Conservation (phyloP, 2,329 filamentous ascomycete species). For the Aspergillus hiratsukae region DNA sequence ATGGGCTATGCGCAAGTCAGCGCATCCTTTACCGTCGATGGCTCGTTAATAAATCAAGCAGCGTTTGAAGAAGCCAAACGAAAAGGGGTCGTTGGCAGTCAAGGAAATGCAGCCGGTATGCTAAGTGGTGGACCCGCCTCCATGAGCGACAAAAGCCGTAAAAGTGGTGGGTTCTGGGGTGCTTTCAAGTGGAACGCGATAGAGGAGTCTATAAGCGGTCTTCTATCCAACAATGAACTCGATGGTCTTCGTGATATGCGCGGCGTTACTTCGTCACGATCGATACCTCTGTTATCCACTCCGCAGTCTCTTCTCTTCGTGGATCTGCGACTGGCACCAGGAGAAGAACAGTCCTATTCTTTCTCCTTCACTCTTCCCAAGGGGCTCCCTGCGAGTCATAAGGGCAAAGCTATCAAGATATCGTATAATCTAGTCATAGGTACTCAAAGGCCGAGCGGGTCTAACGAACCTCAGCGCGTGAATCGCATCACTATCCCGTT, state of each 20-base stretch:
- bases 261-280: slow-evolving; percentile 76
- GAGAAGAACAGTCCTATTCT: slow-evolving; percentile 81
- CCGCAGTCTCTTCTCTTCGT: slow-evolving; percentile 96
- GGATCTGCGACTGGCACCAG: slow-evolving; percentile 78
- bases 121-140: slow-evolving; percentile 48
- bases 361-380: slow-evolving; percentile 83
- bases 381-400: slow-evolving; percentile 85
- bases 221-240: slow-evolving; percentile 80
- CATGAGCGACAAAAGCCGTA: slow-evolving; percentile 43
- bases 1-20: slow-evolving; percentile 97
- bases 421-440: slow-evolving; percentile 87
- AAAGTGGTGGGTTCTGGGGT: slow-evolving; percentile 73
- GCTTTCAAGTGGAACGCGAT: slow-evolving; percentile 84
- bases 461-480: slow-evolving; percentile 72
- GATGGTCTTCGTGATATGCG: slow-evolving; percentile 96
- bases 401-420: slow-evolving; percentile 90
- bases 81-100: slow-evolving; percentile 82
- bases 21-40: slow-evolving; percentile 87
- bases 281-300: slow-evolving; percentile 86
- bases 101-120: slow-evolving; percentile 73
- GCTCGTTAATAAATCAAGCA: slow-evolving; percentile 80
- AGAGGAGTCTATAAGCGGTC: slow-evolving; percentile 78
- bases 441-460: slow-evolving; percentile 76
- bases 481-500: slow-evolving; percentile 92
- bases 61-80: slow-evolving; percentile 95